phyloP scores from a whole-genome alignment of 208 protist genomes.

The Strigomonas culicis region DNA sequence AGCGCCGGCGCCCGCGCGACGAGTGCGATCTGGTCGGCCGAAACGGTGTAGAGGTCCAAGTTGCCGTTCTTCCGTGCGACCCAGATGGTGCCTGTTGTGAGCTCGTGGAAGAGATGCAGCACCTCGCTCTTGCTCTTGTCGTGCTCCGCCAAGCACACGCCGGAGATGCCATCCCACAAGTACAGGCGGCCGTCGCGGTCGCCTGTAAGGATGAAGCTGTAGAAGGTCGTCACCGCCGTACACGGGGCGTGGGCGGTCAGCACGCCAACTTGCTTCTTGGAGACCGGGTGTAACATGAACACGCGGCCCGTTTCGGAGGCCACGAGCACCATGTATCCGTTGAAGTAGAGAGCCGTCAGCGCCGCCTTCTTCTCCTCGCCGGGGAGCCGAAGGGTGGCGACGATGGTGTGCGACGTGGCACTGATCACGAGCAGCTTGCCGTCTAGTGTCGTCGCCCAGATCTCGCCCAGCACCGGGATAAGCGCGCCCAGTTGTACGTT shows the following conservation, averaged over 20 bases:
- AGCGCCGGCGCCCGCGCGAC: slow-evolving; percentile 21
- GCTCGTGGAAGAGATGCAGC: slow-evolving; percentile 46
- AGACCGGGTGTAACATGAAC: slow-evolving; percentile 41
- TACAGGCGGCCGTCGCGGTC: slow-evolving; percentile 48
- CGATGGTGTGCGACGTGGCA: slow-evolving; percentile 14
- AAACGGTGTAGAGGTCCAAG: slow-evolving; percentile 54
- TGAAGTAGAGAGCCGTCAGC: slow-evolving; percentile 50
- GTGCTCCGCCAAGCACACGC: slow-evolving; percentile 30
- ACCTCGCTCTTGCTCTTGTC: slow-evolving; percentile 36
- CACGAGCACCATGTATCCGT: slow-evolving; percentile 42
- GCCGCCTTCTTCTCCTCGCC: slow-evolving; percentile 38
- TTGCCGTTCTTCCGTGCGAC: slow-evolving; percentile 49
- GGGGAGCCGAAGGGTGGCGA: slow-evolving; percentile 17
- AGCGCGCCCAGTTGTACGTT: slow-evolving; percentile 31
- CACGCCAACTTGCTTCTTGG: slow-evolving; percentile 28
- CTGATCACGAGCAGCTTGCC: slow-evolving; percentile 51
- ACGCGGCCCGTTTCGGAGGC: slow-evolving; percentile 44
- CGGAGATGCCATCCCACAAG: slow-evolving; percentile 43
- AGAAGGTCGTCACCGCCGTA: slow-evolving; percentile 42
- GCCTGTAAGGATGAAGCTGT: slow-evolving; percentile 53
- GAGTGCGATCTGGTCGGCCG: slow-evolving; percentile 13
- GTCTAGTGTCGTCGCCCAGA: slow-evolving; percentile 49
- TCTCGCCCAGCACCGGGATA: slow-evolving; percentile 40
- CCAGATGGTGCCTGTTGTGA: slow-evolving; percentile 56
- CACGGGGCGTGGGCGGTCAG: slow-evolving; percentile 40